Percentiles rank a stretch among this genome's conserved stretches.
Evolutionary conservation across 371 early-diverging fungal genomes (phyloP).

Genomic region (Nematocida homosporus): DNA sequence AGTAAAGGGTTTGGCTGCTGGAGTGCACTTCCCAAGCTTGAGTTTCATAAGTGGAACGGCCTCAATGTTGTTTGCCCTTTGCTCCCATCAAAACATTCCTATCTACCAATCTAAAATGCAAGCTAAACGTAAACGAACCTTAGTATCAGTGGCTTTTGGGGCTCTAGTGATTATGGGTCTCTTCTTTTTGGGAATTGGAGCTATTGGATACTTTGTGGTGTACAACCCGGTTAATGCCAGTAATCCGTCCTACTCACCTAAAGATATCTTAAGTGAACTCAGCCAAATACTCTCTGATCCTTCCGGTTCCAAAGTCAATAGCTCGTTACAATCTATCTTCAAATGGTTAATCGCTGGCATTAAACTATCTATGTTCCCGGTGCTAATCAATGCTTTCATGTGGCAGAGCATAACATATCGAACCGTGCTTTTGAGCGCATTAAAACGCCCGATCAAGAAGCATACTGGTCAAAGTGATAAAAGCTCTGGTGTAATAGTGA

Average conservation of each 20-base stretch:
- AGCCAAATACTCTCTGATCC: background rate
- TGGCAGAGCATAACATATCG: background rate
- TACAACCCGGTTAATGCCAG: too few relatives aligned
- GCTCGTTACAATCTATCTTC: background rate
- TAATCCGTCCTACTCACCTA: background rate
- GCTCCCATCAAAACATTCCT: constrained; percentile 11
- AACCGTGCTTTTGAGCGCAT: background rate
- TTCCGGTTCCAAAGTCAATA: background rate
- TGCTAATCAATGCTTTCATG: background rate
- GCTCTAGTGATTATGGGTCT: background rate
- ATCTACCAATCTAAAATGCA: background rate
- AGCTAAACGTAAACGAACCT: background rate
- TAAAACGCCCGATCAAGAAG: too few relatives aligned
- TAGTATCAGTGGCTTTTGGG: background rate
- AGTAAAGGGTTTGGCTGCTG: too few relatives aligned
- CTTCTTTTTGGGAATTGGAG: background rate
- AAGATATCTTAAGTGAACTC: background rate
- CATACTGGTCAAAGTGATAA: too few relatives aligned
- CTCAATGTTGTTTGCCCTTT: constrained; percentile 1
- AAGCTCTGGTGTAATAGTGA: too few relatives aligned
- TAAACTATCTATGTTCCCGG: background rate
- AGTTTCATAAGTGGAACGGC: background rate
- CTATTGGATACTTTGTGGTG: too few relatives aligned
- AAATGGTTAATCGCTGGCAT: background rate
- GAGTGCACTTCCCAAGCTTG: too few relatives aligned